Conservation (phyloP, 176 grass and related monocot genomes). For the Carex cristatella region DNA sequence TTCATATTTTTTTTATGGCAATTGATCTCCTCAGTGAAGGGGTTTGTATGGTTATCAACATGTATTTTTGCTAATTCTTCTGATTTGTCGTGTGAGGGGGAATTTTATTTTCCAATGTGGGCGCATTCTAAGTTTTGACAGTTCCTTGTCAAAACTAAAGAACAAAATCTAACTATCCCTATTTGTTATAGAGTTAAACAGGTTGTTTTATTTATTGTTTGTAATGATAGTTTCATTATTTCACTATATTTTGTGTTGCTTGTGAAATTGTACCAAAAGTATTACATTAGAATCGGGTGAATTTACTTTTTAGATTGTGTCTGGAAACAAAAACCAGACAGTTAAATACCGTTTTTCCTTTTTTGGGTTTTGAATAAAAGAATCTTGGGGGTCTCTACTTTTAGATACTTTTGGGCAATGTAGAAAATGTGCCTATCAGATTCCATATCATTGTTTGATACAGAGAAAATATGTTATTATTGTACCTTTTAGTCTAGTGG, state of each 20-base stretch:
- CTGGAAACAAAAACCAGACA: background rate
- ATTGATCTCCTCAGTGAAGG: background rate
- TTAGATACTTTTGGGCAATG: background rate
- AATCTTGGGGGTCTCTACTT: background rate
- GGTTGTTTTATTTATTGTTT: background rate
- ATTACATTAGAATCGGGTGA: background rate
- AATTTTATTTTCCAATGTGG: background rate
- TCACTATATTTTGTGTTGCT: background rate
- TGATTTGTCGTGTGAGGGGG: background rate
- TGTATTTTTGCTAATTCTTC: background rate
- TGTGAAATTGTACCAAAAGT: background rate
- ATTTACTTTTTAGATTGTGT: background rate
- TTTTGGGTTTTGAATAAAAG: conserved; percentile 6
- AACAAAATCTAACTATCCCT: background rate
- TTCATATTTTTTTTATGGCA: background rate
- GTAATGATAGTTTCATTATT: background rate
- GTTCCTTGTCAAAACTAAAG: background rate
- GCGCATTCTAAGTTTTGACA: background rate
- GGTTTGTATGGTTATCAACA: background rate
- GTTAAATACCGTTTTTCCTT: background rate
- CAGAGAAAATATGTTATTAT: background rate
- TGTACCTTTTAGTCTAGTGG: background rate
- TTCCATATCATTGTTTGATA: background rate
- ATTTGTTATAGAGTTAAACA: background rate
- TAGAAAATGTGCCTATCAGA: background rate